Evolutionary conservation across 164 flowering plant species (phyloP).

Genomic region (Aristolochia fimbriata): DNA sequence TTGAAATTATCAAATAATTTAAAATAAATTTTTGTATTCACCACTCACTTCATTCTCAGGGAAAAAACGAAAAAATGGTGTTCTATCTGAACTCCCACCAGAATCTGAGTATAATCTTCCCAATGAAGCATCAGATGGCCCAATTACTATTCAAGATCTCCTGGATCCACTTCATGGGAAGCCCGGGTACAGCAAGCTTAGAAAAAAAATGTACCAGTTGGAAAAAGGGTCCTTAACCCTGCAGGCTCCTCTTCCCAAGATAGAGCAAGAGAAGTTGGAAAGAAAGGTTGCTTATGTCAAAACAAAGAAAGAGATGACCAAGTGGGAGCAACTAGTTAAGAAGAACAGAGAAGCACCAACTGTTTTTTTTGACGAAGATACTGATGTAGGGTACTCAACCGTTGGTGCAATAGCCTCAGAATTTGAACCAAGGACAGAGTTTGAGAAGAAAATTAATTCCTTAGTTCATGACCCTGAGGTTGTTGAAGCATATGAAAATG

Average conservation of each 20-base stretch:
- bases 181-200: slow-evolving; percentile 46
- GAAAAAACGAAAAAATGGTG: slow-evolving; percentile 32
- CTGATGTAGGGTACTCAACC: slow-evolving; percentile 51
- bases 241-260: slow-evolving; percentile 66
- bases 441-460: slow-evolving; percentile 75
- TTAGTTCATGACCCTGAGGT: slow-evolving; percentile 43
- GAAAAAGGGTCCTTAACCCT: slow-evolving; percentile 37
- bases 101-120: slow-evolving; percentile 74
- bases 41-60: slow-evolving; percentile 20
- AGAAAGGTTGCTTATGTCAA: slow-evolving; percentile 49
- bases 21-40: neutral
- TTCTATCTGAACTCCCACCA: slow-evolving; percentile 51
- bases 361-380: slow-evolving; percentile 46
- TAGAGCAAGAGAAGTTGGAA: slow-evolving; percentile 47
- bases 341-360: slow-evolving; percentile 78
- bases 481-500: slow-evolving; percentile 62
- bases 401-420: slow-evolving; percentile 84
- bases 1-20: neutral
- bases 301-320: slow-evolving; percentile 54
- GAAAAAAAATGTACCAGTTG: slow-evolving; percentile 41
- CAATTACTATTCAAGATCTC: slow-evolving; percentile 58
- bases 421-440: slow-evolving; percentile 74
- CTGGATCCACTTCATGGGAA: slow-evolving; percentile 57
- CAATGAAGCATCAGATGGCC: slow-evolving; percentile 52
- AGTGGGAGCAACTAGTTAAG: slow-evolving; percentile 76